These are phyloP conservation scores for Chrysanthemum seticuspe DNA, from an alignment of 129 eudicot genomes.

Conservation along the genomic window DNA sequence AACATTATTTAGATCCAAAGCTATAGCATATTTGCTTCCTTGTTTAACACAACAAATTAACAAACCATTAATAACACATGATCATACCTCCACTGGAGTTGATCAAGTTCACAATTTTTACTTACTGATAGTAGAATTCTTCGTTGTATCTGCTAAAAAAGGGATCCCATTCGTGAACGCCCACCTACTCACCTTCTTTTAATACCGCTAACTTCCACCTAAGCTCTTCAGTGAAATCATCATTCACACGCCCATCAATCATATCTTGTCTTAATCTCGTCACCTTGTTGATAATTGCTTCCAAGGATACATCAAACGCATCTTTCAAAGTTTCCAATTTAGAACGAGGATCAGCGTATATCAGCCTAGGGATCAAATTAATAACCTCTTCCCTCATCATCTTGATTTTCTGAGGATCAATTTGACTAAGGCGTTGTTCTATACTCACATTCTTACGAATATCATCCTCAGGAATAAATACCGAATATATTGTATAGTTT, in stretches of 20 bases:
- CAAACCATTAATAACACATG: background rate
- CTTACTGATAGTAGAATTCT: conserved; percentile 62
- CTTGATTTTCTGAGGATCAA: conserved; percentile 1
- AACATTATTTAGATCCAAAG: background rate
- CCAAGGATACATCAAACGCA: conserved; percentile 31
- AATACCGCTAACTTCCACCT: conserved; percentile 39
- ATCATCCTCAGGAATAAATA: background rate
- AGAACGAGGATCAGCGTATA: conserved; percentile 19
- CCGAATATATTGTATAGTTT: background rate
- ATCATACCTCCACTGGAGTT: background rate
- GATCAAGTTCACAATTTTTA: conserved; percentile 5
- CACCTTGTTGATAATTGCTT: conserved; percentile 40
- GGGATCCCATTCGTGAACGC: conserved; percentile 59
- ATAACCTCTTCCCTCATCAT: conserved; percentile 26
- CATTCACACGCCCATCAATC: conserved; percentile 41
- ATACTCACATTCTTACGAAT: background rate
- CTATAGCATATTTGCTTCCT: background rate
- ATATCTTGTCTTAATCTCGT: conserved; percentile 42
- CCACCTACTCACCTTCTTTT: conserved; percentile 53
- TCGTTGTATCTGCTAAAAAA: conserved; percentile 45
- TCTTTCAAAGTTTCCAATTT: conserved; percentile 22
- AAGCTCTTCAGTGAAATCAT: conserved; percentile 43
- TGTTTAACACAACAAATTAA: background rate
- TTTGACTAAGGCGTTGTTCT: conserved; percentile 10
- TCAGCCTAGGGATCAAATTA: conserved; percentile 20